phyloP scores from a whole-genome alignment of 225 moss, liverwort and hornwort genomes.

The Ulota crispa region DNA sequence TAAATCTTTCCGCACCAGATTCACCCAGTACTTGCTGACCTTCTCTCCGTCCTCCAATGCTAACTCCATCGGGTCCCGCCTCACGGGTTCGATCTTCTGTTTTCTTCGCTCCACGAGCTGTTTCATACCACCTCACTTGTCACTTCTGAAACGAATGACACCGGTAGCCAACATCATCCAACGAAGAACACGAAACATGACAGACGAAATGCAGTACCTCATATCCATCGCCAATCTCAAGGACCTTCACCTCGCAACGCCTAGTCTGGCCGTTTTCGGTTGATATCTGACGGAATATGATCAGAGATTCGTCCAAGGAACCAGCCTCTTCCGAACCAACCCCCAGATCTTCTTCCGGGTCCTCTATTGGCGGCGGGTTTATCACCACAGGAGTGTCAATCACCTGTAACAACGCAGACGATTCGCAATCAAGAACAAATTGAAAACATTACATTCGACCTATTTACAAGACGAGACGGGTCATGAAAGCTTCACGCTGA shows the following conservation, averaged over 20 bases:
- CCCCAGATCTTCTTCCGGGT: slow-evolving; percentile 44
- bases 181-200: background rate
- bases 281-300: slow-evolving; percentile 75
- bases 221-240: slow-evolving; percentile 89
- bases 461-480: background rate
- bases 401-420: slow-evolving; percentile 35
- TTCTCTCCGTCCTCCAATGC: slow-evolving; percentile 80
- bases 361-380: slow-evolving; percentile 36
- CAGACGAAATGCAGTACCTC: slow-evolving; percentile 57
- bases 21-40: slow-evolving; percentile 73
- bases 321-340: slow-evolving; percentile 44
- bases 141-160: slow-evolving; percentile 3
- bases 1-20: slow-evolving; percentile 80
- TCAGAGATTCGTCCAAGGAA: slow-evolving; percentile 53
- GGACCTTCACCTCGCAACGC: slow-evolving; percentile 83
- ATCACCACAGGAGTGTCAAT: slow-evolving; percentile 50
- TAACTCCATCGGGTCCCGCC: slow-evolving; percentile 66
- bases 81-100: slow-evolving; percentile 63
- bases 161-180: background rate
- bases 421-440: background rate
- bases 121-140: slow-evolving; percentile 25
- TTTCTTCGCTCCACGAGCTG: slow-evolving; percentile 86
- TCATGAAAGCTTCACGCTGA: background rate
- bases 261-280: slow-evolving; percentile 73
- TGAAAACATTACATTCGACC: background rate